Evolutionary conservation across 2,329 filamentous ascomycete genomes (phyloP).

Genomic region (Bipolaris victoriae): DNA sequence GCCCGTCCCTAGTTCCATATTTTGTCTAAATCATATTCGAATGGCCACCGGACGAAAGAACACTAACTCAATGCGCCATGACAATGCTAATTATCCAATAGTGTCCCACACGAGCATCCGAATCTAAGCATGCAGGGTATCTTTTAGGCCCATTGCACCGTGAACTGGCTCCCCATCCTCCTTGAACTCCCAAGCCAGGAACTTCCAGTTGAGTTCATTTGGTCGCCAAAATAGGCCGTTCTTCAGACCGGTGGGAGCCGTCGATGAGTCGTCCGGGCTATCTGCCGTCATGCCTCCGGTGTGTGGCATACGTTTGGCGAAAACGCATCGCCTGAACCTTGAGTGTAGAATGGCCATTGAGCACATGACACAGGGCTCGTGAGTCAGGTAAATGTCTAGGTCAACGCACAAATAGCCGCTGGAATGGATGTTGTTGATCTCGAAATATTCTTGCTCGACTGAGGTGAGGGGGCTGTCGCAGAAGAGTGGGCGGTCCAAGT

Average conservation of each 20-base stretch:
- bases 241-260: constrained; percentile 44
- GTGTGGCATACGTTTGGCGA: constrained; percentile 76
- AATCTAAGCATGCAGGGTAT: constrained; percentile 42
- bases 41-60: constrained; percentile 4
- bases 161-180: constrained; percentile 23
- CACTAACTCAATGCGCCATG: constrained; percentile 31
- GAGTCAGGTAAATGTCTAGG: constrained; percentile 90
- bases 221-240: constrained; percentile 71
- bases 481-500: constrained; percentile 58
- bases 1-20: not conserved
- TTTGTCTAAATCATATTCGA: constrained; percentile 2
- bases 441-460: constrained; percentile 68
- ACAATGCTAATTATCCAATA: constrained; percentile 35
- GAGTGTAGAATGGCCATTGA: constrained; percentile 96
- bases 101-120: constrained; percentile 1
- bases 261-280: constrained; percentile 28
- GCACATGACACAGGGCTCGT: constrained; percentile 96
- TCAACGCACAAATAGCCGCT: constrained; percentile 94
- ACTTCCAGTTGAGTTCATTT: constrained; percentile 82
- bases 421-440: constrained; percentile 65
- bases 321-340: constrained; percentile 84
- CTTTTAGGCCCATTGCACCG: constrained; percentile 21
- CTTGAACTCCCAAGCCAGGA: constrained; percentile 78
- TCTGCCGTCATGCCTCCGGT: constrained; percentile 87
- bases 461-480: constrained; percentile 71